Conservation (phyloP, 2,329 filamentous ascomycete genomes). For the Colletotrichum salicis region DNA sequence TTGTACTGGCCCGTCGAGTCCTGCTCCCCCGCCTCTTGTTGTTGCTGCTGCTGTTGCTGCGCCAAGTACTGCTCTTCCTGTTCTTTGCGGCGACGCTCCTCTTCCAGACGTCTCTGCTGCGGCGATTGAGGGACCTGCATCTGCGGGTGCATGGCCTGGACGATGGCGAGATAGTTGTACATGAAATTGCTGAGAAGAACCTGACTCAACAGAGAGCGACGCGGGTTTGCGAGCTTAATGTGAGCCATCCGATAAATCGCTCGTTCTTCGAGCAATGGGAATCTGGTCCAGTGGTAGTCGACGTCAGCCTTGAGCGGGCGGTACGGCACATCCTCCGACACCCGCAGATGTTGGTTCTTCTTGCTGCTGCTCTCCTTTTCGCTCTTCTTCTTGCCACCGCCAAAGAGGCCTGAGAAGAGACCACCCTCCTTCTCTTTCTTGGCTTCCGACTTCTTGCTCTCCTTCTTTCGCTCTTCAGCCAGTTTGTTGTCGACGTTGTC, state of each 20-base stretch:
- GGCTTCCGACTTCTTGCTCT: constrained; percentile 78
- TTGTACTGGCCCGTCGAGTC: constrained; percentile 61
- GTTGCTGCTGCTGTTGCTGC: constrained; percentile 56
- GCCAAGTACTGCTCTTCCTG: constrained; percentile 61
- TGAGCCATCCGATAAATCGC: constrained; percentile 99
- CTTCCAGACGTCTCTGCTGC: constrained; percentile 73
- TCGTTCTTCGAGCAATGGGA: constrained; percentile 93
- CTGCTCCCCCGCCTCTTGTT: constrained; percentile 56
- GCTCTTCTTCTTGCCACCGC: constrained; percentile 86
- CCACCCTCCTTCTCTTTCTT: constrained; percentile 95
- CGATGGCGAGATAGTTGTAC: constrained; percentile 98
- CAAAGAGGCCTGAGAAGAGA: constrained; percentile 94
- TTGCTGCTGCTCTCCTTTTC: constrained; percentile 80
- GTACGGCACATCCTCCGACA: constrained; percentile 82
- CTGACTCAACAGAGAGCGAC: constrained; percentile 90
- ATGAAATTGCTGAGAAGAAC: constrained; percentile 99
- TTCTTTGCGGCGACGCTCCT: constrained; percentile 62
- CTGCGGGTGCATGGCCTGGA: constrained; percentile 98
- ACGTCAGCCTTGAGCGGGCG: constrained; percentile 84
- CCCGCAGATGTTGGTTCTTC: constrained; percentile 77
- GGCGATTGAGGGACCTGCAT: constrained; percentile 89
- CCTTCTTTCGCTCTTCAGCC: constrained; percentile 85
- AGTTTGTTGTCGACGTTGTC: constrained; percentile 77
- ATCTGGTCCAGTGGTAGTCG: constrained; percentile 96
- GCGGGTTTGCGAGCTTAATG: constrained; percentile 97